Evolutionary conservation across 805 yeast species (phyloP).

Genomic region (Maudiozyma serrabonitensis): DNA sequence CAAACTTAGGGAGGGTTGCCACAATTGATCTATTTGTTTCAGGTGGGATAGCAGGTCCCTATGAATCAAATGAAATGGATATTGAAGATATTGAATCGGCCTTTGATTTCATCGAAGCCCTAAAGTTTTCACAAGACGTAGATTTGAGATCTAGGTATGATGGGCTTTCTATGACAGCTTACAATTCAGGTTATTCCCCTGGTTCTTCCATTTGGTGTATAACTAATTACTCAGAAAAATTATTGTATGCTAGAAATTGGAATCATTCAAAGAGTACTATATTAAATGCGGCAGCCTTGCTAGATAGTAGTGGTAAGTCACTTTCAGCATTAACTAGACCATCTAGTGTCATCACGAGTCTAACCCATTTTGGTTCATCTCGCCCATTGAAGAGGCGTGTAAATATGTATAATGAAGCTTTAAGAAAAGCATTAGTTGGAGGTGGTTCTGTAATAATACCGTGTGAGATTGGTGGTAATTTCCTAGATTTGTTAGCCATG

Average conservation of each 20-base stretch:
- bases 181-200: conserved; percentile 82
- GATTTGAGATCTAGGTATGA: conserved; percentile 49
- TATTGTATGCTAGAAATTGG: conserved; percentile 90
- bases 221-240: conserved; percentile 60
- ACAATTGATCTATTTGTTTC: conserved; percentile 76
- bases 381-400: conserved; percentile 53
- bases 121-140: conserved; percentile 74
- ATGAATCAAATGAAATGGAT: conserved; percentile 46
- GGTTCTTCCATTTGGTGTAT: conserved; percentile 92
- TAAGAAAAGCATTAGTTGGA: conserved; percentile 35
- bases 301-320: conserved; percentile 51
- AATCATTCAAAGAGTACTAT: conserved; percentile 87
- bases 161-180: conserved; percentile 63
- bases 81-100: conserved; percentile 66
- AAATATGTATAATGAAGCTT: conserved; percentile 55
- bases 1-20: conserved; percentile 75
- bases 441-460: conserved; percentile 73
- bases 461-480: conserved; percentile 68
- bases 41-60: conserved; percentile 67
- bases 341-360: conserved; percentile 68
- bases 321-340: conserved; percentile 64
- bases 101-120: conserved; percentile 58
- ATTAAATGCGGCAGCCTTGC: conserved; percentile 57
- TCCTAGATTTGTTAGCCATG: conserved; percentile 66
- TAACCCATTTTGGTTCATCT: conserved; percentile 46